Evolutionary conservation across 2,329 filamentous ascomycete genomes (phyloP).

Genomic region (Fusarium incarnatum): DNA sequence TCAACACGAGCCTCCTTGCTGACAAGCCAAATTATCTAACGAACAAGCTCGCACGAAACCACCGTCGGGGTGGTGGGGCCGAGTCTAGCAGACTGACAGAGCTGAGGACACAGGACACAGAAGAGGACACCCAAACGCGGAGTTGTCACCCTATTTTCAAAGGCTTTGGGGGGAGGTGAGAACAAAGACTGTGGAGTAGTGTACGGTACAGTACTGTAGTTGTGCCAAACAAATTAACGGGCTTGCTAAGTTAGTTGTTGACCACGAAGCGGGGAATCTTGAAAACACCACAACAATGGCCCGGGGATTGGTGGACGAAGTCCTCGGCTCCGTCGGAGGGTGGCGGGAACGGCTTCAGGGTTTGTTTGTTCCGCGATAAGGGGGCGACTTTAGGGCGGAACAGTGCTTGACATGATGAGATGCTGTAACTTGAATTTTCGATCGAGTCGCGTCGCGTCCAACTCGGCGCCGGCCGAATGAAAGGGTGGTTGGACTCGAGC

Average conservation of each 20-base stretch:
- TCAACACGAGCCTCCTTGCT: constrained; percentile 23
- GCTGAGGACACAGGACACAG: neutral
- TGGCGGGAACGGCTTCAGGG: constrained; percentile 46
- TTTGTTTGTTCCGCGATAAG: constrained; percentile 45
- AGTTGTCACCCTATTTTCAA: constrained; percentile 36
- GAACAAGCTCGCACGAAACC: constrained; percentile 35
- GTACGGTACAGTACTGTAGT: neutral
- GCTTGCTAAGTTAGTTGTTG: constrained; percentile 20
- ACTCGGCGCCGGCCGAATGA: constrained; percentile 32
- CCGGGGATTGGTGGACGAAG: constrained; percentile 41
- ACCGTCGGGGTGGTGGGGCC: constrained; percentile 35
- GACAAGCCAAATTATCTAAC: neutral
- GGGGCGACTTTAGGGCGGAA: constrained; percentile 42
- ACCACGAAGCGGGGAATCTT: constrained; percentile 41
- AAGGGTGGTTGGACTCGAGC: constrained; percentile 16
- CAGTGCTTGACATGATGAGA: constrained; percentile 43
- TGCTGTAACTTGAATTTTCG: constrained; percentile 31
- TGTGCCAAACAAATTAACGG: constrained; percentile 30
- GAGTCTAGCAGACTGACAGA: constrained; percentile 19
- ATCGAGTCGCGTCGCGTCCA: constrained; percentile 16
- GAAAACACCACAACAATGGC: constrained; percentile 26
- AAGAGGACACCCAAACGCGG: constrained; percentile 2
- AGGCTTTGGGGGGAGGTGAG: constrained; percentile 9
- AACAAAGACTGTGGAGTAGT: constrained; percentile 35
- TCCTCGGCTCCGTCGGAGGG: constrained; percentile 47